Evolutionary conservation across 2,329 filamentous ascomycete genomes (phyloP), one percentile per base, ranked within the genome.

Genomic region (Bisporella sp.): DNA sequence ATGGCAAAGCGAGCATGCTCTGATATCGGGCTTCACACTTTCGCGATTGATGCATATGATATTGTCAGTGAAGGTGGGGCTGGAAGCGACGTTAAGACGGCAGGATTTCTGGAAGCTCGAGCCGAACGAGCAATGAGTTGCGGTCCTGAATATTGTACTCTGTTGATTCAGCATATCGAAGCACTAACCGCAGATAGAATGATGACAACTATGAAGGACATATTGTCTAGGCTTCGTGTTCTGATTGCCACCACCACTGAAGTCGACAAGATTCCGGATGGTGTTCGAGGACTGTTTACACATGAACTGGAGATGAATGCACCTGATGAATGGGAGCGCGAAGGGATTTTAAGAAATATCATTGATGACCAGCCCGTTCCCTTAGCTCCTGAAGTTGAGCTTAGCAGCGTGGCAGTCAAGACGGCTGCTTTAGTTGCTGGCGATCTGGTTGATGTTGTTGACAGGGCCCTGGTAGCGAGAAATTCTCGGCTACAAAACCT

Each of bases 401-500:
- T 99, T 5, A 79, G 82, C 54, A 82, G 85, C 7, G 84, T 99
- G 12, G 93, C 93, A 0, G 78, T 99, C 46, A 97, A 97, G 72
- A 99, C 93, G 6, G 93, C 93, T 5, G 93, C 93, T 1, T 75
- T 99, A 6, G 93, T 99, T 3, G 93, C 93, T 21, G 93, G 91
- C 11, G 92, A 99, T 64, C 72, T 99, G 7, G 85, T 95, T 1
- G 93, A 99, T 64, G 92, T 99, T 0, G 89, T 96, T 32, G 91
- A 96, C 62, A 82, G 93, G 44, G 93, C 93, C 1, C 74, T 89
- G 1, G 82, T 92, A 8, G 89, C 89, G 5, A 83, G 87, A 55
- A 79, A 79, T 41, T 77, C 82, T 39, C 85, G 93, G 4, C 75
- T 99, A 1, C 86, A 95, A 66, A 71, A 76, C 21, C 74, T 97